phyloP scores from a whole-genome alignment of 352 stramenopile species.

The Thalassiosira hispida region DNA sequence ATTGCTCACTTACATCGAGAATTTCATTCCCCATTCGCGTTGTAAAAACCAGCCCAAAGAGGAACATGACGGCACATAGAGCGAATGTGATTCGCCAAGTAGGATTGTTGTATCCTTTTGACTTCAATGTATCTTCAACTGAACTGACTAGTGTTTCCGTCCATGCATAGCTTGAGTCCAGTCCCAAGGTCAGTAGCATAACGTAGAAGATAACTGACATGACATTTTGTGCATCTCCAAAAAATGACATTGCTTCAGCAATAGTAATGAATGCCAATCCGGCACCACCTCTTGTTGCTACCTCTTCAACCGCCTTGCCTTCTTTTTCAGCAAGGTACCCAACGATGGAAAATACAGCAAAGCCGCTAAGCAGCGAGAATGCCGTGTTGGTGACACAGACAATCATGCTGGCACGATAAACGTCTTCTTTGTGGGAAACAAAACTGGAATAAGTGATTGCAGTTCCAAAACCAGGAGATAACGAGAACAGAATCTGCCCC shows the following conservation, averaged over 20 bases:
- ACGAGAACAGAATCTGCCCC: slow-evolving; percentile 10
- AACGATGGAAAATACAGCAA: slow-evolving; percentile 24
- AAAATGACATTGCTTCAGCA: slow-evolving; percentile 5
- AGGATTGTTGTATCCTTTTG: neutral
- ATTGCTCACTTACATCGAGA: neutral
- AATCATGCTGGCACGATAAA: slow-evolving; percentile 4
- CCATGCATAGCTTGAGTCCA: slow-evolving; percentile 17
- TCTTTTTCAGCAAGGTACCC: slow-evolving; percentile 2
- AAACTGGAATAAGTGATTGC: slow-evolving; percentile 12
- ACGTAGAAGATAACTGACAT: slow-evolving; percentile 23
- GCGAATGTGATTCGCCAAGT: slow-evolving; percentile 12
- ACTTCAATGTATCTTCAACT: slow-evolving; percentile 8
- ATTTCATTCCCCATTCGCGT: slow-evolving; percentile 10
- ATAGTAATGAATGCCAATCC: slow-evolving; percentile 25
- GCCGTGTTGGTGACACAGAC: slow-evolving; percentile 3
- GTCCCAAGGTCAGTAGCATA: slow-evolving; percentile 22
- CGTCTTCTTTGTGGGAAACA: slow-evolving; percentile 7
- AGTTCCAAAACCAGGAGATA: slow-evolving; percentile 10
- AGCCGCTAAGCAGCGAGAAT: slow-evolving; percentile 16
- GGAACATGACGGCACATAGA: slow-evolving; percentile 17
- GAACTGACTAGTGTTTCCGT: slow-evolving; percentile 20
- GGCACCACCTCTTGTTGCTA: slow-evolving; percentile 5
- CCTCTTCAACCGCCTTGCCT: slow-evolving; percentile 5
- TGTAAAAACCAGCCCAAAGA: slow-evolving; percentile 17
- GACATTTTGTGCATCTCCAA: slow-evolving; percentile 19